Conservation (phyloP, 2,329 filamentous ascomycete genomes). For the Cordyceps pruinosa region DNA sequence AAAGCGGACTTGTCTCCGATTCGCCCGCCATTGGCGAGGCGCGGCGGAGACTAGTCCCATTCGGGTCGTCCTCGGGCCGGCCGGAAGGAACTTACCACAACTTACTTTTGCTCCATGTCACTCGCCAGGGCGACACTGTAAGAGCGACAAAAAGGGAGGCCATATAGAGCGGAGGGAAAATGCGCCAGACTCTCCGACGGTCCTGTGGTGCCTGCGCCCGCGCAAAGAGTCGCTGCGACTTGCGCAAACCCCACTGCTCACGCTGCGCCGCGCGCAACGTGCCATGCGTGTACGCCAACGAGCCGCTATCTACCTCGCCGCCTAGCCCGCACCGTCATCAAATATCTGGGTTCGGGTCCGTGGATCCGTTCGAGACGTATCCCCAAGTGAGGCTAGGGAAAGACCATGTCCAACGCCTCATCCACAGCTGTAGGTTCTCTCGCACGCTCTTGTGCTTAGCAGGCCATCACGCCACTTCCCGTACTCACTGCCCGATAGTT, state of each 20-base stretch:
- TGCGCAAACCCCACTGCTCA: constrained; percentile 46
- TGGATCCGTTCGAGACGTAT: constrained; percentile 53
- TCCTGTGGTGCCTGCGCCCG: constrained; percentile 51
- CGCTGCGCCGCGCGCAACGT: constrained; percentile 44
- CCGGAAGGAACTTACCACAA: neutral
- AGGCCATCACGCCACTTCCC: neutral
- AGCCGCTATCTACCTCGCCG: constrained; percentile 34
- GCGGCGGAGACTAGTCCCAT: constrained; percentile 7
- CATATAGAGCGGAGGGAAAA: constrained; percentile 21
- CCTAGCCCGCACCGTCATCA: neutral
- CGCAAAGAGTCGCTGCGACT: constrained; percentile 49
- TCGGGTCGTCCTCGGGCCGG: neutral
- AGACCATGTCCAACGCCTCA: constrained; percentile 46
- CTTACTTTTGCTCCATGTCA: neutral
- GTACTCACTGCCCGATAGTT: constrained; percentile 31
- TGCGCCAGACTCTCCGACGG: constrained; percentile 50
- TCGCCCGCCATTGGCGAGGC: neutral
- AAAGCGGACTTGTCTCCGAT: constrained; percentile 10
- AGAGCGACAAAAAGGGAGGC: neutral
- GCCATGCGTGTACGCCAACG: constrained; percentile 46
- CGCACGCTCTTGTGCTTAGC: too few relatives aligned
- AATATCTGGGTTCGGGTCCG: constrained; percentile 7
- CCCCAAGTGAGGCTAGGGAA: constrained; percentile 45
- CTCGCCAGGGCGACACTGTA: neutral
- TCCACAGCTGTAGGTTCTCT: constrained; percentile 42